Base-by-base conservation (phyloP, 768 basidiomycete species). In the Lactifluus piperatus region DNA sequence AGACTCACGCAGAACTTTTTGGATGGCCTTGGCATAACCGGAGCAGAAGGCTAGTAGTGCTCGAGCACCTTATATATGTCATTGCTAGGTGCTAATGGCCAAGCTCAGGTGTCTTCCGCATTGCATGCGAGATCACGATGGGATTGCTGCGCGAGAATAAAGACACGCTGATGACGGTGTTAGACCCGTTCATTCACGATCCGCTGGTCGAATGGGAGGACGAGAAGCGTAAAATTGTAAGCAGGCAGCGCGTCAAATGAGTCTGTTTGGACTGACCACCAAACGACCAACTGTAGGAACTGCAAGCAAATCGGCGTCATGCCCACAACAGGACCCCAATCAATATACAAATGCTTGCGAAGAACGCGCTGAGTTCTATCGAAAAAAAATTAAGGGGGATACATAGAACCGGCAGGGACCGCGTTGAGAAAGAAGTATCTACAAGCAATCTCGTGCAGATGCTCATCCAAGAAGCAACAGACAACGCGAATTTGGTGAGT, bases 171-270 rank as follows among this genome's bases (percentile, higher is more conserved):
- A 93, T 94, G 87, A 94, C 85, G 69, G 91, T 98, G 0, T 80
- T 99, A 39, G 95, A 97, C 68, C 91, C 97, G 1, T 98, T 98
- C 70, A 83, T 94, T 30, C 95, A 98, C 66, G 97, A 99, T 70
- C 97, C 97, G 1, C 79, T 99, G 3, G 87, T 94, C 32, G 95
- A 98, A 71, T 98, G 94, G 91, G 88, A 91, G 61, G 86, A 91
- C 44, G 84, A 89, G 69, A 84, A 83, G 62, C 79, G 84, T 14
- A 86, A 81, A 67, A 72, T 82, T 69, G 82, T 85, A 60, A 26
- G 76, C 62, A 9, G 22, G 36, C n/a, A 26, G 10, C 39, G 26
- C 5, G 26, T 51, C 27, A 37, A 8, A 20, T n/a, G 11, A 49
- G 29, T 34, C 39, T 1, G 24, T 1, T 11, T 39, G 30, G 13